phyloP scores from a whole-genome alignment of 139 green algal species.

The Chlamydomonas sp. region DNA sequence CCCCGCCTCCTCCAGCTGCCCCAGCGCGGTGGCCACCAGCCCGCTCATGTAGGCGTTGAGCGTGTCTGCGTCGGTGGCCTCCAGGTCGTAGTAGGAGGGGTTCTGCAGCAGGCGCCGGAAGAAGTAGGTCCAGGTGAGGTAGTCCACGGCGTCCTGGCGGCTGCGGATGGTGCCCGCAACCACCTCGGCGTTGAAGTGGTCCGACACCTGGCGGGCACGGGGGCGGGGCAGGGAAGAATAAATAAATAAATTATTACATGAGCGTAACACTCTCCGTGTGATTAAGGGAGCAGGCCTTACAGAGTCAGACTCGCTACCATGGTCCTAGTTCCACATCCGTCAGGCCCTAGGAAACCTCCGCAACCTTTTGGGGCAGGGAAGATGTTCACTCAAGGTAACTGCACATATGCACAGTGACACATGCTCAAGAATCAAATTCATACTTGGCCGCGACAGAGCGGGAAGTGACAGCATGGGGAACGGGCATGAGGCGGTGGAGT shows the following conservation, averaged over 20 bases:
- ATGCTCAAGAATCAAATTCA: neutral
- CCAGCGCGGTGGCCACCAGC: constrained; percentile 81
- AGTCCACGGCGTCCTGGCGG: constrained; percentile 92
- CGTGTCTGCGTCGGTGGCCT: constrained; percentile 60
- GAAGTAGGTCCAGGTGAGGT: constrained; percentile 98
- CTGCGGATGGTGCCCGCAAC: constrained; percentile 79
- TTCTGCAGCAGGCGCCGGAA: constrained; percentile 82
- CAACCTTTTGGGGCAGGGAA: neutral
- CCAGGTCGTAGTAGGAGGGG: constrained; percentile 95
- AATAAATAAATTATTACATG: neutral
- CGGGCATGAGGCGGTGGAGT: no score
- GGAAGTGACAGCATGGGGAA: no score
- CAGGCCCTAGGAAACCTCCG: no score
- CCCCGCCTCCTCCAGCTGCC: constrained; percentile 77
- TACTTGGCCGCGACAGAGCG: no score
- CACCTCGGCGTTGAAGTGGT: constrained; percentile 98
- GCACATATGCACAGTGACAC: neutral
- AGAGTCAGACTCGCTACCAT: no score
- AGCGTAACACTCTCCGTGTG: no score
- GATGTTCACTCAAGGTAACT: neutral
- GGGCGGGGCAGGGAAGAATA: neutral
- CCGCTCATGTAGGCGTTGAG: constrained; percentile 82
- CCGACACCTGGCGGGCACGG: constrained; percentile 66
- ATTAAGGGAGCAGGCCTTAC: no score
- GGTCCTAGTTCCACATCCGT: no score